Conservation (phyloP, 345 rosid species). For the Psidium friedrichsthalianum region DNA sequence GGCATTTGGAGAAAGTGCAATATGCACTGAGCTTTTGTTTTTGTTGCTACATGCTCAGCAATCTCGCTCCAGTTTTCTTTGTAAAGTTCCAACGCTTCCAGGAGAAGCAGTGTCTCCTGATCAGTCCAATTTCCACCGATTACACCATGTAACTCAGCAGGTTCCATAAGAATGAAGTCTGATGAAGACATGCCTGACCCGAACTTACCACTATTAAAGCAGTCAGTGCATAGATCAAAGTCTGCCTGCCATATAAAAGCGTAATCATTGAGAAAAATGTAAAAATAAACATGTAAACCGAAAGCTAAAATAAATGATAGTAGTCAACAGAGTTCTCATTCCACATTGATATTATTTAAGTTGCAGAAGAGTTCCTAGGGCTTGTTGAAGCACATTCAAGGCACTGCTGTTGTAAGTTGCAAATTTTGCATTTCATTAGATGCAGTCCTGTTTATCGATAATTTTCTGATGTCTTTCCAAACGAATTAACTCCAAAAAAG, state of each 20-base stretch:
- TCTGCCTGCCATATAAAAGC: constrained; percentile 74
- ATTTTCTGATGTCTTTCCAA: background rate
- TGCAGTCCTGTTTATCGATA: background rate
- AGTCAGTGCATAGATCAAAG: constrained; percentile 94
- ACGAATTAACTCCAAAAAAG: background rate
- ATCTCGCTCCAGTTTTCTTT: constrained; percentile 97
- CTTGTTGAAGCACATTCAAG: background rate
- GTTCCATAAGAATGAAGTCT: constrained; percentile 96
- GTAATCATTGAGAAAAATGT: constrained; percentile 9
- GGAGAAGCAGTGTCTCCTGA: constrained; percentile 98
- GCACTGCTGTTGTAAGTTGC: background rate
- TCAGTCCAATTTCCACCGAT: constrained; percentile 97
- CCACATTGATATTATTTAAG: background rate
- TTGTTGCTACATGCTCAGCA: constrained; percentile 99
- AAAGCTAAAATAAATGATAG: background rate
- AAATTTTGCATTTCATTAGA: background rate
- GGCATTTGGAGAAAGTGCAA: constrained; percentile 99
- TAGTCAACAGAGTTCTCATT: background rate
- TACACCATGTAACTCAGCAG: constrained; percentile 72
- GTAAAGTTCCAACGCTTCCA: constrained; percentile 93
- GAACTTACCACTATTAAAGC: constrained; percentile 83
- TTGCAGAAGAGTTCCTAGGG: background rate
- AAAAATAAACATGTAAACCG: background rate
- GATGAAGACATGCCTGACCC: constrained; percentile 83
- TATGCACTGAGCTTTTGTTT: constrained; percentile 94